These are phyloP conservation scores for Cucumis hystrix DNA, from an alignment of 306 rosid species.

Conservation along the genomic window DNA sequence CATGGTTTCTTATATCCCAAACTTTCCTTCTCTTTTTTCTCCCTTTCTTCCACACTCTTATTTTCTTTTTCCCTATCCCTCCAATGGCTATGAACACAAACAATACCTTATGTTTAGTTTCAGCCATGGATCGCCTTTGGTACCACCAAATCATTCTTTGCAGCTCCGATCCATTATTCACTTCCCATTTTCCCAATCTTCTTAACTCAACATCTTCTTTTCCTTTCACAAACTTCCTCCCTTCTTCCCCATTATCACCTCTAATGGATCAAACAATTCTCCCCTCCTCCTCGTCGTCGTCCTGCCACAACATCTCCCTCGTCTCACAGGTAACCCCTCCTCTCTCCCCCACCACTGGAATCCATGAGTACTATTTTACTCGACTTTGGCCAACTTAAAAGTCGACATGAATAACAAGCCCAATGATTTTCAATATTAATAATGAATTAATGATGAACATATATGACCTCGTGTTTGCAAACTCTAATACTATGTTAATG, in stretches of 20 bases:
- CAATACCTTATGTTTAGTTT: constrained; percentile 20
- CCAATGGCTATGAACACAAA: constrained; percentile 31
- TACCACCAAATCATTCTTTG: constrained; percentile 53
- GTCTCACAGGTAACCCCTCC: neutral
- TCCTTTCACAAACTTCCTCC: constrained; percentile 18
- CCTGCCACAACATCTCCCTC: neutral
- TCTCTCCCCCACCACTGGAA: neutral
- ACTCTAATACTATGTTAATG: too few relatives aligned
- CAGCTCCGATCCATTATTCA: constrained; percentile 21
- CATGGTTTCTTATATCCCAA: constrained; percentile 24
- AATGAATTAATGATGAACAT: too few relatives aligned
- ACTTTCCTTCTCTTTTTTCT: neutral
- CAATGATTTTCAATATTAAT: too few relatives aligned
- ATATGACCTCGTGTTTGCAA: too few relatives aligned
- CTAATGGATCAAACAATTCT: neutral
- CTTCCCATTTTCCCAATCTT: constrained; percentile 5
- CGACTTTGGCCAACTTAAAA: too few relatives aligned
- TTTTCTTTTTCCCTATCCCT: neutral
- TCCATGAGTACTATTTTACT: too few relatives aligned
- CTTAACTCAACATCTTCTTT: constrained; percentile 3
- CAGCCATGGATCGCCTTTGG: constrained; percentile 72
- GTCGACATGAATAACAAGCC: too few relatives aligned
- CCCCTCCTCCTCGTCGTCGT: neutral
- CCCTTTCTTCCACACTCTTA: neutral
- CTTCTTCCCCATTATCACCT: constrained; percentile 10